phyloP scores from a whole-genome alignment of 169 alveolate genomes.

The Plasmodium vivax region DNA sequence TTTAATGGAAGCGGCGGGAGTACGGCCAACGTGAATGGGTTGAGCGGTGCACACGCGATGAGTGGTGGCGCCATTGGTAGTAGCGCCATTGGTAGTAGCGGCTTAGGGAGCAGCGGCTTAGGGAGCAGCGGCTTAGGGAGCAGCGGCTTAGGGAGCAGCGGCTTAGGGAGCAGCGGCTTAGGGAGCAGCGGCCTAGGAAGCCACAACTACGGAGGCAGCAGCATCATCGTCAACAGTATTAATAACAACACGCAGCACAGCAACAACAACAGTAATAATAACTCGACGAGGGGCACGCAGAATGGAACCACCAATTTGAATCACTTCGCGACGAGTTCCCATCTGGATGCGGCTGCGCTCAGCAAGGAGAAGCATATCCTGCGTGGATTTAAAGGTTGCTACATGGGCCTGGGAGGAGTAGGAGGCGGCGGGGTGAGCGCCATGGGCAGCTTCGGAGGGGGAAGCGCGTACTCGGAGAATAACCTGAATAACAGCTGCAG shows the following conservation, averaged over 20 bases:
- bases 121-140: not conserved
- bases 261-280: conserved; percentile 2
- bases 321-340: not conserved
- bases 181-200: not conserved
- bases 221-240: not conserved
- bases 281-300: not conserved
- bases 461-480: not conserved
- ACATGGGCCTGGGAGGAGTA: not conserved
- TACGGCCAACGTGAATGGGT: not conserved
- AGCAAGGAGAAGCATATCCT: conserved; percentile 8
- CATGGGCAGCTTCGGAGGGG: not conserved
- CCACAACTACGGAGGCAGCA: not conserved
- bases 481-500: not conserved
- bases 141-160: not conserved
- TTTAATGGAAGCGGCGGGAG: not conserved
- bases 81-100: not conserved
- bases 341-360: not conserved
- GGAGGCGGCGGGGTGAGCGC: not conserved
- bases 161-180: not conserved
- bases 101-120: not conserved
- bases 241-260: not conserved
- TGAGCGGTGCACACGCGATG: not conserved
- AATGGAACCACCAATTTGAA: not conserved
- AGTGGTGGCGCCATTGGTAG: not conserved
- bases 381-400: conserved; percentile 4